Base-by-base conservation (phyloP, 2,329 filamentous ascomycete species). In the Cytospora leucostoma region DNA sequence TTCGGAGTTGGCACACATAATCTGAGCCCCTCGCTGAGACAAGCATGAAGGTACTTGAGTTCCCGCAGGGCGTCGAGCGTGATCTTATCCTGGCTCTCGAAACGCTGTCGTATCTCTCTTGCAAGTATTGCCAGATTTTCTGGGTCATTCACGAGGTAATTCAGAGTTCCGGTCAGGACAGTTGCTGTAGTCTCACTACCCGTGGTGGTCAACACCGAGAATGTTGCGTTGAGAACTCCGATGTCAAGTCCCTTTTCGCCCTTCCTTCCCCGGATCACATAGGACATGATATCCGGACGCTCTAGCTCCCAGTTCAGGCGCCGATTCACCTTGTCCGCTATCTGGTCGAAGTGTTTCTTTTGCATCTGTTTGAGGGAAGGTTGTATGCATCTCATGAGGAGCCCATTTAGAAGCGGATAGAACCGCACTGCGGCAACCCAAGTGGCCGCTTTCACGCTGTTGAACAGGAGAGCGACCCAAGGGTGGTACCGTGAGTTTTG, bases 41-140 rank as follows among this genome's bases (percentile, higher is more conserved):
- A 17, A 8, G 40, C 62, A 33, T 52, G 56, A 1, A 61, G 56
- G 27, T 60, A 64, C 2, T 17, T 7, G 27, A 61, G 33, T 1
- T 64, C 17, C 19, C 32, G 56, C 13, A 61, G 2, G 17, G 27
- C 15, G 11, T 52, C 44, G 1, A 64, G 34, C 1, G 68, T 71
- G 51, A 80, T 79, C 4, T 79, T 74, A 0, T 73, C 69, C 44
- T 74, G 70, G 0, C 50, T 65, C 4, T 67, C 59, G 60, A 79
- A 79, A 0, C 69, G n/a, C 0, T 68, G 64, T 0, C 76, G 72
- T 2, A 80, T 68, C 66, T 82, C 80, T 0, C 70, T 37, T 2
- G 69, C 68, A 8, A 82, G 53, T 27, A 67, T 74, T 7, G 69
- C 47, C 10, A 76, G 67, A 2, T 64, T 67, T 0, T 68, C 59